These are phyloP conservation scores for Didymella pinodella DNA, from an alignment of 2,329 filamentous ascomycete species.

Conservation along the genomic window DNA sequence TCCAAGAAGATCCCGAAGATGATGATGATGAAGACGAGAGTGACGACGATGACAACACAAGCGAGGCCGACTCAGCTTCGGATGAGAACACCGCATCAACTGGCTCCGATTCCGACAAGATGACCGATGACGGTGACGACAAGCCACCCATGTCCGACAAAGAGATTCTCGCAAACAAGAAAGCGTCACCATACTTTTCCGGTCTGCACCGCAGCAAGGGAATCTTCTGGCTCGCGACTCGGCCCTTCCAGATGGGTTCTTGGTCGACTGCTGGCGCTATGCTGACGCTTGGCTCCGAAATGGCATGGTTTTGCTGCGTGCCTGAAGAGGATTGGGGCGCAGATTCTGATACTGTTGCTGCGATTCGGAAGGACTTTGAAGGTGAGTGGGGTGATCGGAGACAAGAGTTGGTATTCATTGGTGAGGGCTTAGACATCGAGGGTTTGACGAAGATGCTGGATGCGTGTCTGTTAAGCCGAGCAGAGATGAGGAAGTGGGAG, in stretches of 20 bases:
- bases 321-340: slow-evolving; percentile 61
- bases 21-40: slow-evolving; percentile 33
- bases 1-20: slow-evolving; percentile 50
- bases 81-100: slow-evolving; percentile 26
- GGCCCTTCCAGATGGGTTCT: slow-evolving; percentile 64
- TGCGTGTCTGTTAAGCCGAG: slow-evolving; percentile 67
- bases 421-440: slow-evolving; percentile 66
- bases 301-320: slow-evolving; percentile 67
- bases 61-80: slow-evolving; percentile 27
- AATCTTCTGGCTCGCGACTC: slow-evolving; percentile 66
- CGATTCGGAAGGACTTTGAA: slow-evolving; percentile 60
- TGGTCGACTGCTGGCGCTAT: slow-evolving; percentile 72
- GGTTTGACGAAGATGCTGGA: slow-evolving; percentile 65
- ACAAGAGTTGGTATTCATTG: slow-evolving; percentile 78
- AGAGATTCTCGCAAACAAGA: slow-evolving; percentile 64
- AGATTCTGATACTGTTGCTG: slow-evolving; percentile 57
- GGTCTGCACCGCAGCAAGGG: slow-evolving; percentile 71
- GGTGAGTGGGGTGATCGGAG: slow-evolving; percentile 71
- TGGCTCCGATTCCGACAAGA: slow-evolving; percentile 27
- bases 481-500: slow-evolving; percentile 59
- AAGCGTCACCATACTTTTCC: slow-evolving; percentile 60
- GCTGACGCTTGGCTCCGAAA: slow-evolving; percentile 66
- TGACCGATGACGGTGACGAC: slow-evolving; percentile 46
- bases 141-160: slow-evolving; percentile 41
- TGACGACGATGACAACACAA: slow-evolving; percentile 11